These are phyloP conservation scores for Colletotrichum lentis DNA, from an alignment of 2,329 filamentous ascomycete genomes.

Conservation along the genomic window DNA sequence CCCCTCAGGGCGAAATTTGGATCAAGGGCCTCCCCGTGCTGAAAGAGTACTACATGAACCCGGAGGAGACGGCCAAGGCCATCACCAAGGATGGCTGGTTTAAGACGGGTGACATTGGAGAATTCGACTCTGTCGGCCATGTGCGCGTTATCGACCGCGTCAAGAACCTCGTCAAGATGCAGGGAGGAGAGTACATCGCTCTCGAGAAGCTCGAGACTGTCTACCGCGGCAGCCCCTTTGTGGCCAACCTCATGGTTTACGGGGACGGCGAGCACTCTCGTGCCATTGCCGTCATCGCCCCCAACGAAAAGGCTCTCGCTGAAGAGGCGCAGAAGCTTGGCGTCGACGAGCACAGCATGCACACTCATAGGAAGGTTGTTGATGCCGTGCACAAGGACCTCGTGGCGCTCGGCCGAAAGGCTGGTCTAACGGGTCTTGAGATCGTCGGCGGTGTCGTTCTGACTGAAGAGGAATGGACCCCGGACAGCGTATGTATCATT, in stretches of 20 bases:
- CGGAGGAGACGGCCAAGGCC: conserved; percentile 81
- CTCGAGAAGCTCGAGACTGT: conserved; percentile 94
- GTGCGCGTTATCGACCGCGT: conserved; percentile 91
- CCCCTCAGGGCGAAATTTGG: conserved; percentile 92
- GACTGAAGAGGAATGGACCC: conserved; percentile 88
- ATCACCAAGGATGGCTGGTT: conserved; percentile 92
- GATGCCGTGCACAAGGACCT: conserved; percentile 72
- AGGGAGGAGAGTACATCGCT: conserved; percentile 95
- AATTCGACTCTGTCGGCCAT: conserved; percentile 82
- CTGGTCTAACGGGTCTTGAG: conserved; percentile 75
- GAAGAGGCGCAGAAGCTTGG: conserved; percentile 68
- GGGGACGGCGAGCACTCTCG: conserved; percentile 78
- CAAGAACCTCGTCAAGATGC: conserved; percentile 98
- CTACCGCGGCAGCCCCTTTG: conserved; percentile 81
- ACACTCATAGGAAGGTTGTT: conserved; percentile 72
- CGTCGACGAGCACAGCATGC: conserved; percentile 73
- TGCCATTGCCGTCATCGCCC: conserved; percentile 81
- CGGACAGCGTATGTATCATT: conserved; percentile 74
- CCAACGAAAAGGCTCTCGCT: conserved; percentile 69
- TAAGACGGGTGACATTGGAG: conserved; percentile 94
- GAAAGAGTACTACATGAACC: conserved; percentile 82
- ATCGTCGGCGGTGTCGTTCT: conserved; percentile 79
- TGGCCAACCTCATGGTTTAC: conserved; percentile 88
- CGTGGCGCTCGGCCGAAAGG: conserved; percentile 68
- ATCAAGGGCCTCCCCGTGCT: conserved; percentile 82